Evolutionary conservation across 129 eudicot genomes (phyloP).

Genomic region (Erigeron canadensis): DNA sequence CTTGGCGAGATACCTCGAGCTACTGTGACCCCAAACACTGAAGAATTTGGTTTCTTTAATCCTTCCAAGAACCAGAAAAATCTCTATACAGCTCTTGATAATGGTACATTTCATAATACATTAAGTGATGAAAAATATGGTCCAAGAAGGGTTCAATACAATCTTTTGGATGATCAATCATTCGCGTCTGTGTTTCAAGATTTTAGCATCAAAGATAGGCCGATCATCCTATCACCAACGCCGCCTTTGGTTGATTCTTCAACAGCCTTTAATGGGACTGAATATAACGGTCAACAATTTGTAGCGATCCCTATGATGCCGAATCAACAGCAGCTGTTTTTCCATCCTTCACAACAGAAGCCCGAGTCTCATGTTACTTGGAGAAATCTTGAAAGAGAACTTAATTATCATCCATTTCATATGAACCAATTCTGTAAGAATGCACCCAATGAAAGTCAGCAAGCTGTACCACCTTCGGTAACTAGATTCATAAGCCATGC

Average conservation of each 20-base stretch:
- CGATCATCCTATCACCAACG: constrained; percentile 32
- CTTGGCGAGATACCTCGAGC: constrained; percentile 63
- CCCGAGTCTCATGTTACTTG: constrained; percentile 41
- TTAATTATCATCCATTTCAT: constrained; percentile 32
- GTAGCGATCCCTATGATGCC: constrained; percentile 47
- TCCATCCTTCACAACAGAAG: constrained; percentile 43
- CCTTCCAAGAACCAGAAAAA: constrained; percentile 33
- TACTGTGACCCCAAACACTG: constrained; percentile 39
- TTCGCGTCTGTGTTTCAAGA: constrained; percentile 47
- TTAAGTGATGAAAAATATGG: constrained; percentile 37
- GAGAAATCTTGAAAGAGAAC: constrained; percentile 46
- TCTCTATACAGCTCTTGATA: constrained; percentile 29
- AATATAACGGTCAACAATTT: constrained; percentile 37
- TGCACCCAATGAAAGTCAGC: constrained; percentile 36
- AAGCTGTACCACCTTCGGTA: constrained; percentile 28
- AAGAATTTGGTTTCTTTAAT: constrained; percentile 33
- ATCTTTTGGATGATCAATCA: constrained; percentile 47
- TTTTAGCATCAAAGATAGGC: constrained; percentile 51
- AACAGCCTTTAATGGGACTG: constrained; percentile 33
- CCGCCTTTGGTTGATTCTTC: constrained; percentile 31
- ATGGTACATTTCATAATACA: constrained; percentile 32
- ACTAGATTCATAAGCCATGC: constrained; percentile 33
- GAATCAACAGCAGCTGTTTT: constrained; percentile 37
- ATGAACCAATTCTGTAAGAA: constrained; percentile 47
- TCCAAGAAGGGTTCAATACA: constrained; percentile 33